A percentile compares a stretch with the other conserved stretches of the same genome.
Conservation (phyloP, 371 early-diverging fungal species). For the Rhizomucor pusillus region DNA sequence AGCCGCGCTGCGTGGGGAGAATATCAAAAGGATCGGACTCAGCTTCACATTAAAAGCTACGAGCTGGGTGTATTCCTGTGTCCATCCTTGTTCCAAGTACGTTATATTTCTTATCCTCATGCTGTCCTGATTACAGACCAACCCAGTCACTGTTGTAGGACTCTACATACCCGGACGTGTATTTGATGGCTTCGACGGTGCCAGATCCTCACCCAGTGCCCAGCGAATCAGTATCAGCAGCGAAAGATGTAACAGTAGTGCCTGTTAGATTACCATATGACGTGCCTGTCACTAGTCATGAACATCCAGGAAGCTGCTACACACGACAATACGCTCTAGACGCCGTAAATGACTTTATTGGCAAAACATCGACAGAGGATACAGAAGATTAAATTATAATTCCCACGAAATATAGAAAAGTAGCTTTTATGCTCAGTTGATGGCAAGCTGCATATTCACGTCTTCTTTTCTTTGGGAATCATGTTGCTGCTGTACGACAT, state of each 20-base stretch:
- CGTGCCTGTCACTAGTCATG: slow-evolving; percentile 52
- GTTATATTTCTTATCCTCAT: background rate
- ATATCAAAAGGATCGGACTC: slow-evolving; percentile 41
- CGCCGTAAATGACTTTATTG: background rate
- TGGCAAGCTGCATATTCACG: background rate
- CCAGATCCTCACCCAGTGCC: slow-evolving; percentile 1
- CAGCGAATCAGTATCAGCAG: background rate
- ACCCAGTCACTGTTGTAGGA: too few relatives aligned
- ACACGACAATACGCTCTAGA: slow-evolving; percentile 14
- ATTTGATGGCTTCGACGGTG: slow-evolving; percentile 10
- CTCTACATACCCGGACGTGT: background rate
- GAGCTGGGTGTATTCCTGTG: slow-evolving; percentile 59
- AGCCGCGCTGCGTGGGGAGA: slow-evolving; percentile 58
- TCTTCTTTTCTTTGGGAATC: background rate
- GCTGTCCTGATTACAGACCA: too few relatives aligned
- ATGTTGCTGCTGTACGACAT: too few relatives aligned
- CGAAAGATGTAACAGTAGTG: slow-evolving; percentile 18
- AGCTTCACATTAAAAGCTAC: slow-evolving; percentile 54
- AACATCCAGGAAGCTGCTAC: slow-evolving; percentile 13
- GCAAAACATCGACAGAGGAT: too few relatives aligned
- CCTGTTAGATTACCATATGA: slow-evolving; percentile 61
- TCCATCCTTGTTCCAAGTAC: slow-evolving; percentile 48
- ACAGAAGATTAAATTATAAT: too few relatives aligned
- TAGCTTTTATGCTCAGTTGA: too few relatives aligned
- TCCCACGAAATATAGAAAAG: too few relatives aligned